Conservation (phyloP, 306 rosid species). For the Psophocarpus tetragonolobus region DNA sequence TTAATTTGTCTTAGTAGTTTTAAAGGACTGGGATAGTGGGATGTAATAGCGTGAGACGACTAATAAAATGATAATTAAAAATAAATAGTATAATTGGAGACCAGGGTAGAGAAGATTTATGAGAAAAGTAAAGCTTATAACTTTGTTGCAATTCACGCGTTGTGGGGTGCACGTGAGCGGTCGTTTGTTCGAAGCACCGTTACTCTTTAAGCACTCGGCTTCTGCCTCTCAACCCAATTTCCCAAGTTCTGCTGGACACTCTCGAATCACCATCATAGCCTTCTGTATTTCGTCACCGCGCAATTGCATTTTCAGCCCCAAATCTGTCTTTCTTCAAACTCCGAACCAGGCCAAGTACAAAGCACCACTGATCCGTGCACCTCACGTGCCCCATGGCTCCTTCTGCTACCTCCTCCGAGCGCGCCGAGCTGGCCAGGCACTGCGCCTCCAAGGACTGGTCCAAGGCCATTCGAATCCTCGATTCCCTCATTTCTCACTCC, state of each 20-base stretch:
- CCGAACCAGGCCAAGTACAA: constrained; percentile 22
- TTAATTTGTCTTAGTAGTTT: too few species aligned
- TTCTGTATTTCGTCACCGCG: not conserved
- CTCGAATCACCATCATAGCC: not conserved
- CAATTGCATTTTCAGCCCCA: not conserved
- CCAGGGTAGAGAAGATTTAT: not conserved
- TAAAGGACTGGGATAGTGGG: too few species aligned
- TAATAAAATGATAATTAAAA: too few species aligned
- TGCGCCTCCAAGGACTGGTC: constrained; percentile 91
- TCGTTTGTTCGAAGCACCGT: not conserved
- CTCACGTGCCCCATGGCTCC: constrained; percentile 48
- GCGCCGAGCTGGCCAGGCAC: constrained; percentile 74
- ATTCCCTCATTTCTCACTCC: constrained; percentile 70
- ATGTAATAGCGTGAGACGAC: too few species aligned
- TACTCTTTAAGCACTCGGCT: not conserved
- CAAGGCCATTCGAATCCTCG: constrained; percentile 89
- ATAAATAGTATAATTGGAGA: too few species aligned
- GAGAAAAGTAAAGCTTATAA: not conserved
- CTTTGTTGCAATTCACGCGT: not conserved
- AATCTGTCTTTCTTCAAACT: constrained; percentile 13
- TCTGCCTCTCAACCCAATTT: not conserved
- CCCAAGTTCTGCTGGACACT: not conserved
- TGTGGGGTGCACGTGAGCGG: not conserved
- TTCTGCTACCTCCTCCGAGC: constrained; percentile 49
- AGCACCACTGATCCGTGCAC: constrained; percentile 40